phyloP scores from a whole-genome alignment of 345 rosid genomes.

The Camelina laxa region DNA sequence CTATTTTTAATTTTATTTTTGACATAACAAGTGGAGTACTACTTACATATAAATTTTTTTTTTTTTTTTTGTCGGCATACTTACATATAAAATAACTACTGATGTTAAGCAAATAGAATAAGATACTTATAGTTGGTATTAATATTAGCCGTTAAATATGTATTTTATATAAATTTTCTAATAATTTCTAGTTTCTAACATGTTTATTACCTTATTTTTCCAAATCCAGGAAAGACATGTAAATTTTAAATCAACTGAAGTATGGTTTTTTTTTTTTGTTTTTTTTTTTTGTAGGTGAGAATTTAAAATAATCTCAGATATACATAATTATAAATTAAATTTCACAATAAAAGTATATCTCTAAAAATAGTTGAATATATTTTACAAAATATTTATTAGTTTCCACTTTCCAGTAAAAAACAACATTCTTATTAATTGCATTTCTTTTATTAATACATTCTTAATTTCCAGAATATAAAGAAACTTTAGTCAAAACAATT shows the following conservation, averaged over 20 bases:
- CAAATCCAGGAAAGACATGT: not conserved
- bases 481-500: not conserved
- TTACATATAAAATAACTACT: not conserved
- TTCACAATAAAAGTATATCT: not conserved
- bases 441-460: not conserved
- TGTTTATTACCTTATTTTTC: not conserved
- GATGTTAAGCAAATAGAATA: no score
- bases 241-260: not conserved
- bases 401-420: not conserved
- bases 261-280: not conserved
- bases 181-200: no score
- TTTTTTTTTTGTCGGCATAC: no score
- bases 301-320: not conserved
- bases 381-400: not conserved
- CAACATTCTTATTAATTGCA: not conserved
- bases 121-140: not conserved
- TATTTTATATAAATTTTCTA: not conserved
- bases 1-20: not conserved
- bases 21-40: not conserved
- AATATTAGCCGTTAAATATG: not conserved
- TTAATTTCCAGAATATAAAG: not conserved
- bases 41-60: slow-evolving; percentile 1
- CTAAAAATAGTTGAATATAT: no score
- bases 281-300: not conserved
- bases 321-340: not conserved